These are phyloP conservation scores for Phytopythium boreale DNA, from an alignment of 352 stramenopile species.

Conservation along the genomic window DNA sequence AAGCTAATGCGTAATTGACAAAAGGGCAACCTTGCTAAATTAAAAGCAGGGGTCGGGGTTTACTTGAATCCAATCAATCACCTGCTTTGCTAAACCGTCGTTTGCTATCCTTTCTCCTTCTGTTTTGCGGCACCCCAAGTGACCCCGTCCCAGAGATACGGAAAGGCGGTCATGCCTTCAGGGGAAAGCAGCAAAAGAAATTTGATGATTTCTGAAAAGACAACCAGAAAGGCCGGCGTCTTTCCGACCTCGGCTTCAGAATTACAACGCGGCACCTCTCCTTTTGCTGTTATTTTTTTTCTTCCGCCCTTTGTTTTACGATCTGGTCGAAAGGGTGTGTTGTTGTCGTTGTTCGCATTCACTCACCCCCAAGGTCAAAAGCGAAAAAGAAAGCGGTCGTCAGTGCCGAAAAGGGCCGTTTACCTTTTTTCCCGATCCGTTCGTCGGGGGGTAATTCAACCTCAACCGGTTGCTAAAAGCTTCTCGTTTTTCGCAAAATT, in stretches of 20 bases:
- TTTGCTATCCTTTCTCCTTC: neutral
- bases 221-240: neutral
- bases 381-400: constrained; percentile 1
- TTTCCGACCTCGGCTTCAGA: constrained; percentile 2
- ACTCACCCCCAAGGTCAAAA: neutral
- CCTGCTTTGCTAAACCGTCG: neutral
- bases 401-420: neutral
- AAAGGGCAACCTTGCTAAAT: neutral
- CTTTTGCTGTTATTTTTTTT: neutral
- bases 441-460: neutral
- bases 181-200: neutral
- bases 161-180: neutral
- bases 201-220: constrained; percentile 3
- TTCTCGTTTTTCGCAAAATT: constrained; percentile 1
- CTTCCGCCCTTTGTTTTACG: neutral
- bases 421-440: neutral
- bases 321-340: neutral
- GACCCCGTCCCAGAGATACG: constrained; percentile 1
- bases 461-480: constrained; percentile 1
- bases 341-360: neutral
- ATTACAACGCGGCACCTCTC: neutral
- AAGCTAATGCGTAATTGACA: neutral
- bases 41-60: neutral
- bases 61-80: neutral
- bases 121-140: neutral